A percentile compares a stretch with the other conserved stretches of the same genome.
Conservation (phyloP, 495 filamentous ascomycete genomes). For the Xanthoparmelia taractica region DNA sequence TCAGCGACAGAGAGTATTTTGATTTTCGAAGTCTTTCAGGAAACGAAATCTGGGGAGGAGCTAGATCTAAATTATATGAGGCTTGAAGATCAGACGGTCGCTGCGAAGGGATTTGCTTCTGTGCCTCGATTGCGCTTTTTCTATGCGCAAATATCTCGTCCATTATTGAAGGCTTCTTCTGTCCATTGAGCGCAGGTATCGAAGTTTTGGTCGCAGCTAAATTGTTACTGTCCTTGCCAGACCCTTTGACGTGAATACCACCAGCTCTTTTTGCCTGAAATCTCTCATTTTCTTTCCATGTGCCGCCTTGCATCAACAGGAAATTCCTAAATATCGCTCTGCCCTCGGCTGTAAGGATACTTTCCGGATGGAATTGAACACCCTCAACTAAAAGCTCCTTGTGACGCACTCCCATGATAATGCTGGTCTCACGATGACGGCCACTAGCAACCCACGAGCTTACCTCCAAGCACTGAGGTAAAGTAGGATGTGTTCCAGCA, state of each 20-base stretch:
- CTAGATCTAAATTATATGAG: conserved; percentile 71
- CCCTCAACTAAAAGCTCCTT: conserved; percentile 85
- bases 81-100: conserved; percentile 80
- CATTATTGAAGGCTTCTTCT: conserved; percentile 75
- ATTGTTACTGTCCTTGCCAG: conserved; percentile 25
- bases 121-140: conserved; percentile 63
- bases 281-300: conserved; percentile 69
- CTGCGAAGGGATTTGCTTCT: conserved; percentile 81
- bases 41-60: conserved; percentile 80
- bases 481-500: conserved; percentile 81
- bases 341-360: conserved; percentile 85
- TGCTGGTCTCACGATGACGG: conserved; percentile 55
- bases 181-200: conserved; percentile 15
- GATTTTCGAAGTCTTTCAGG: conserved; percentile 70
- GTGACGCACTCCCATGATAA: conserved; percentile 97
- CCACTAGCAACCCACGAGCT: conserved; percentile 66
- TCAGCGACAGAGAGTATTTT: conserved; percentile 72
- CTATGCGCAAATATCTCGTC: conserved; percentile 88
- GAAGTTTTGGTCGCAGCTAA: conserved; percentile 20
- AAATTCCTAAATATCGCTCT: conserved; percentile 89
- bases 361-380: conserved; percentile 96
- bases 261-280: background rate
- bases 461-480: conserved; percentile 82
- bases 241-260: conserved; percentile 18
- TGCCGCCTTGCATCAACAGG: conserved; percentile 74